Conservation (phyloP, 495 filamentous ascomycete species). For the Neurospora tetraspora region DNA sequence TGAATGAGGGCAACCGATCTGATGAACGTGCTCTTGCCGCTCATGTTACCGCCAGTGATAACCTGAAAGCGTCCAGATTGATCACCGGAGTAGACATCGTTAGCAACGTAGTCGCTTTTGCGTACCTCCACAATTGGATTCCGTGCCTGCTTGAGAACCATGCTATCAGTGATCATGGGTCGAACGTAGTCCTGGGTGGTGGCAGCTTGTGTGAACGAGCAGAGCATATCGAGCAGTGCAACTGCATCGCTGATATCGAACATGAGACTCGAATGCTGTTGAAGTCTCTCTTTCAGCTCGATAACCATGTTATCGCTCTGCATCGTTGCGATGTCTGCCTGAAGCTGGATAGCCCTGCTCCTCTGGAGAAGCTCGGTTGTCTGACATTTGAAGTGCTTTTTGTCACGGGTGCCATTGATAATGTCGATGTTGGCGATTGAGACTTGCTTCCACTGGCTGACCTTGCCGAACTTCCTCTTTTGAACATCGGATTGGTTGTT, state of each 20-base stretch:
- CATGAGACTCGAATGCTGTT: conserved; percentile 54
- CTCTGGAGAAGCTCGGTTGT: conserved; percentile 73
- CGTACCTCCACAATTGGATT: conserved; percentile 65
- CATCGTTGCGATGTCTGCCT: conserved; percentile 65
- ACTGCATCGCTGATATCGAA: conserved; percentile 78
- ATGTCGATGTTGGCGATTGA: conserved; percentile 23
- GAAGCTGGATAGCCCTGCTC: conserved; percentile 46
- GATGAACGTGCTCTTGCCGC: conserved; percentile 96
- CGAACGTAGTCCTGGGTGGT: conserved; percentile 71
- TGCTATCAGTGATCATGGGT: conserved; percentile 61
- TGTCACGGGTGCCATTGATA: conserved; percentile 66
- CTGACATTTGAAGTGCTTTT: conserved; percentile 69
- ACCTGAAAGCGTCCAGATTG: conserved; percentile 75
- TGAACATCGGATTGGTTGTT: conserved; percentile 33
- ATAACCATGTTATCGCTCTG: conserved; percentile 67
- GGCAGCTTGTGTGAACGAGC: conserved; percentile 68
- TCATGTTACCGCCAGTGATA: conserved; percentile 97
- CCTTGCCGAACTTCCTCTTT: not conserved
- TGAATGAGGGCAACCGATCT: conserved; percentile 72
- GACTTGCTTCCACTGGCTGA: not conserved
- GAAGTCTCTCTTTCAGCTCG: conserved; percentile 55
- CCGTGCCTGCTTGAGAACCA: conserved; percentile 71
- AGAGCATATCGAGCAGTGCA: conserved; percentile 87
- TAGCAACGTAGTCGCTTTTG: conserved; percentile 62
- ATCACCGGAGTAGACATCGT: conserved; percentile 72